A percentile compares a stretch with the other conserved stretches of the same genome.
Evolutionary conservation across 2,329 filamentous ascomycete genomes (phyloP).

Genomic region (Diaporthe citri): DNA sequence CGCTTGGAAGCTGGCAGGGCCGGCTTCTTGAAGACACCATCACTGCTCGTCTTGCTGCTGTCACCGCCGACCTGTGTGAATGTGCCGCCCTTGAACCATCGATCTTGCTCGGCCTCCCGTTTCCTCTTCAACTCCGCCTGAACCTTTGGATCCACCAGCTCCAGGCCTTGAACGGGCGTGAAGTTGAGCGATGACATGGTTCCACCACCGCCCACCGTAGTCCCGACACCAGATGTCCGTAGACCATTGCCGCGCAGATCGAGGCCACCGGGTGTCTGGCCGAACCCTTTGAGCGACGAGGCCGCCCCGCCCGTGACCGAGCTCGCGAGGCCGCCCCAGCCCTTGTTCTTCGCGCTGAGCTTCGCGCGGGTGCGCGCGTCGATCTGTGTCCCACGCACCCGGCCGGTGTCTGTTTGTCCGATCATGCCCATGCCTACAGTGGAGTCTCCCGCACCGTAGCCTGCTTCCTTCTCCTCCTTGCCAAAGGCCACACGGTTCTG

Average conservation of each 20-base stretch:
- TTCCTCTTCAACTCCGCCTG: slow-evolving; percentile 90
- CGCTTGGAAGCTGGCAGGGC: slow-evolving; percentile 80
- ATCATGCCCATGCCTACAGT: slow-evolving; percentile 97
- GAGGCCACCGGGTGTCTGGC: slow-evolving; percentile 70
- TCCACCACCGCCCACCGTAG: slow-evolving; percentile 74
- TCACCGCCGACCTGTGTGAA: slow-evolving; percentile 84
- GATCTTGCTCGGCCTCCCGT: slow-evolving; percentile 92
- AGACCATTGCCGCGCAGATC: slow-evolving; percentile 84
- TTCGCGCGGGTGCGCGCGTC: slow-evolving; percentile 95
- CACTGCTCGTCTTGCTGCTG: slow-evolving; percentile 55
- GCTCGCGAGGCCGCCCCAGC: slow-evolving; percentile 79
- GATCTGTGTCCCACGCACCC: slow-evolving; percentile 88
- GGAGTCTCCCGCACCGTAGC: slow-evolving; percentile 87
- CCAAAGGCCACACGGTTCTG: slow-evolving; percentile 97
- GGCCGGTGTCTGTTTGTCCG: slow-evolving; percentile 87
- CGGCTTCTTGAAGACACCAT: slow-evolving; percentile 86
- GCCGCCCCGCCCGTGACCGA: slow-evolving; percentile 75
- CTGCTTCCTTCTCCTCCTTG: slow-evolving; percentile 93
- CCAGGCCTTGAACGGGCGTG: slow-evolving; percentile 92
- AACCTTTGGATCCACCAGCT: slow-evolving; percentile 93
- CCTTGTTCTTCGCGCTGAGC: slow-evolving; percentile 93
- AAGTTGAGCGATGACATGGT: slow-evolving; percentile 92
- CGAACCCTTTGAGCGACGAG: slow-evolving; percentile 86
- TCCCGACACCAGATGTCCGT: slow-evolving; percentile 84
- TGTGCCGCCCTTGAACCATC: slow-evolving; percentile 97